These are phyloP conservation scores for Gynandropsis gynandra DNA, from an alignment of 345 rosid genomes.

Conservation along the genomic window DNA sequence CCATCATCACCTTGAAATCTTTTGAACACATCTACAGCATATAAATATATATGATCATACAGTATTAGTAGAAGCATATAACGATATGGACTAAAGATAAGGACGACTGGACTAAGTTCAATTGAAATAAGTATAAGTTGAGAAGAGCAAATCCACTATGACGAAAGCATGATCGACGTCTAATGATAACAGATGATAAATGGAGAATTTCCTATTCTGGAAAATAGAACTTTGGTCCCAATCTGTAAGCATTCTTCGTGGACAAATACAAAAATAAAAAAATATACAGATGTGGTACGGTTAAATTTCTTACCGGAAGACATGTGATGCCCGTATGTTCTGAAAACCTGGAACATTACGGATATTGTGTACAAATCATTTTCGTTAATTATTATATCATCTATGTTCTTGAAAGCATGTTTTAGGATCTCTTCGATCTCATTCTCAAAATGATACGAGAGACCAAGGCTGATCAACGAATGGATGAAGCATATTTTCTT, in stretches of 20 bases:
- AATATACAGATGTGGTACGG: slow-evolving; percentile 4
- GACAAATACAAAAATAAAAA: neutral
- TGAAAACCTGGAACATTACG: slow-evolving; percentile 6
- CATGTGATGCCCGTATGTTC: slow-evolving; percentile 8
- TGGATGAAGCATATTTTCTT: neutral
- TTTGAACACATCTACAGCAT: slow-evolving; percentile 25
- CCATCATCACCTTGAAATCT: slow-evolving; percentile 24
- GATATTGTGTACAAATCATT: slow-evolving; percentile 10
- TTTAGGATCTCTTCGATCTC: slow-evolving; percentile 8
- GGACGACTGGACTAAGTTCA: no score
- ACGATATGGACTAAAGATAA: no score
- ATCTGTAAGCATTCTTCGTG: neutral
- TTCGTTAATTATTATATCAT: slow-evolving; percentile 1
- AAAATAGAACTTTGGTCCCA: no score
- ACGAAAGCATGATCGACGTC: no score
- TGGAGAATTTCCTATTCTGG: no score
- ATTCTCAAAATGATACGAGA: slow-evolving; percentile 14
- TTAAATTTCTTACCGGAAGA: slow-evolving; percentile 3
- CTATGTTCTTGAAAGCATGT: slow-evolving; percentile 4
- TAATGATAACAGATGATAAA: no score
- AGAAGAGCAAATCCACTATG: no score
- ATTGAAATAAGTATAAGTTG: no score
- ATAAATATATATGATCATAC: neutral
- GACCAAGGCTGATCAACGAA: neutral
- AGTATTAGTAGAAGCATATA: neutral